Conservation (phyloP, 2,329 filamentous ascomycete genomes). For the Cryphonectria nitschkei region DNA sequence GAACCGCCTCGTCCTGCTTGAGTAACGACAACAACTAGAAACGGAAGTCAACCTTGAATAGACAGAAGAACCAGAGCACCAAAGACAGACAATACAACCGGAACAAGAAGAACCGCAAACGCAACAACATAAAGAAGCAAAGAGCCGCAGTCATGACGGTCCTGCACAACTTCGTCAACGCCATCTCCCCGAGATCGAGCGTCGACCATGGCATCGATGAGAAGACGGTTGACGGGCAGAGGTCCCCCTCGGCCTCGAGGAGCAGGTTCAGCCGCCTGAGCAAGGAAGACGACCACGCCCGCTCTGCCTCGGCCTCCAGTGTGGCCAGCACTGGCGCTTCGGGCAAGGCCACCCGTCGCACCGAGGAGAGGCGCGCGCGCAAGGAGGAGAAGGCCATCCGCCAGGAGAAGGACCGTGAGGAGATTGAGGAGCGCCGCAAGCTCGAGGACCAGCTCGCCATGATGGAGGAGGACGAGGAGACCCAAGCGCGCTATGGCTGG, state of each 20-base stretch:
- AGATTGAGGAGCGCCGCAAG: slow-evolving; percentile 38
- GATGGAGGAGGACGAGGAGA: slow-evolving; percentile 36
- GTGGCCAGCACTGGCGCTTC: slow-evolving; percentile 16
- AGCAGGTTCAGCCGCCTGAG: slow-evolving; percentile 15
- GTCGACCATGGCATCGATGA: slow-evolving; percentile 17
- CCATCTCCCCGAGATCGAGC: slow-evolving; percentile 28
- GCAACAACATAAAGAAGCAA: neutral
- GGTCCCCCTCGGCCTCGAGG: slow-evolving; percentile 11
- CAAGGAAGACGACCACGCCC: slow-evolving; percentile 6
- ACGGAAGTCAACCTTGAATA: neutral
- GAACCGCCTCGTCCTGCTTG: neutral
- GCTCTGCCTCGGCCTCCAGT: slow-evolving; percentile 16
- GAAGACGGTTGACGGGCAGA: slow-evolving; percentile 8
- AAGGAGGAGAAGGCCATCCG: slow-evolving; percentile 35
- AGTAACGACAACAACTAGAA: neutral
- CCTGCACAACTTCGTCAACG: slow-evolving; percentile 27
- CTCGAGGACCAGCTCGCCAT: slow-evolving; percentile 40
- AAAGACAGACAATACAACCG: neutral
- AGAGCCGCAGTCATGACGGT: slow-evolving; percentile 23
- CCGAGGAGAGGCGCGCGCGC: slow-evolving; percentile 39
- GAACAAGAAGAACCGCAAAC: neutral
- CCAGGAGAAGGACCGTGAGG: slow-evolving; percentile 32
- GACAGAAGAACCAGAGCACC: neutral
- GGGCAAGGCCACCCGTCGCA: slow-evolving; percentile 23
- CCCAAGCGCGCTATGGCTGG: slow-evolving; percentile 38